Conservation (phyloP, 2,329 filamentous ascomycete genomes). For the Chaetomiaceae sp. region DNA sequence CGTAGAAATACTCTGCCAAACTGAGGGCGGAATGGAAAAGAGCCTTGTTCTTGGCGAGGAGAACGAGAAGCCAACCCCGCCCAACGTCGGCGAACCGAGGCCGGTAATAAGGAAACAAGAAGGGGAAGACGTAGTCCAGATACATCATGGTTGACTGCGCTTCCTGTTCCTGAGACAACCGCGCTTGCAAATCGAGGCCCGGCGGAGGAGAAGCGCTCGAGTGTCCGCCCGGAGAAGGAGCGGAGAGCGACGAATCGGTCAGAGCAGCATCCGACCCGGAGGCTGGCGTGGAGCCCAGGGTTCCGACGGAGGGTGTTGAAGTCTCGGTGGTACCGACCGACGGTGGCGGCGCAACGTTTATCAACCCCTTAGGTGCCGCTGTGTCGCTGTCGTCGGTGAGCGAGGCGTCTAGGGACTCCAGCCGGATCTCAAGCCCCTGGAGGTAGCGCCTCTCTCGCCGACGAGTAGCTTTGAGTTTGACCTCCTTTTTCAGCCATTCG, state of each 20-base stretch:
- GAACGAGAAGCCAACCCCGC: constrained; percentile 55
- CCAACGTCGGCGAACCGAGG: constrained; percentile 54
- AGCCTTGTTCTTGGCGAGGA: constrained; percentile 53
- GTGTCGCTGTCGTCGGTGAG: constrained; percentile 19
- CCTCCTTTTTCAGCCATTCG: constrained; percentile 51
- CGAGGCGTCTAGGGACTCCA: constrained; percentile 28
- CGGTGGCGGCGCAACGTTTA: background rate
- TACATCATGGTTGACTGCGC: constrained; percentile 51
- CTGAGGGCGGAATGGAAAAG: constrained; percentile 55
- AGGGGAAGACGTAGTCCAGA: constrained; percentile 58
- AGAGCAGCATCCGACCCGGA: background rate
- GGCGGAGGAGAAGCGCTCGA: background rate
- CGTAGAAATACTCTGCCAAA: constrained; percentile 55
- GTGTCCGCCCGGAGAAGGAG: background rate
- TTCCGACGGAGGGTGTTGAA: background rate
- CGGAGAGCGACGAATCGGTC: constrained; percentile 2
- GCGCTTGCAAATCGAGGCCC: background rate
- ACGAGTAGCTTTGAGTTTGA: constrained; percentile 50
- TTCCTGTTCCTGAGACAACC: constrained; percentile 23
- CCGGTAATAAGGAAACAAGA: constrained; percentile 59
- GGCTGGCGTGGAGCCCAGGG: background rate
- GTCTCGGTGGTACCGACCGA: background rate
- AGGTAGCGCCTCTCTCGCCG: constrained; percentile 48
- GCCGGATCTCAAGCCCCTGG: constrained; percentile 35
- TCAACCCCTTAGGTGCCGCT: background rate